phyloP scores from a whole-genome alignment of 192 early-diverging fungal species.

The Backusella macrospora region DNA sequence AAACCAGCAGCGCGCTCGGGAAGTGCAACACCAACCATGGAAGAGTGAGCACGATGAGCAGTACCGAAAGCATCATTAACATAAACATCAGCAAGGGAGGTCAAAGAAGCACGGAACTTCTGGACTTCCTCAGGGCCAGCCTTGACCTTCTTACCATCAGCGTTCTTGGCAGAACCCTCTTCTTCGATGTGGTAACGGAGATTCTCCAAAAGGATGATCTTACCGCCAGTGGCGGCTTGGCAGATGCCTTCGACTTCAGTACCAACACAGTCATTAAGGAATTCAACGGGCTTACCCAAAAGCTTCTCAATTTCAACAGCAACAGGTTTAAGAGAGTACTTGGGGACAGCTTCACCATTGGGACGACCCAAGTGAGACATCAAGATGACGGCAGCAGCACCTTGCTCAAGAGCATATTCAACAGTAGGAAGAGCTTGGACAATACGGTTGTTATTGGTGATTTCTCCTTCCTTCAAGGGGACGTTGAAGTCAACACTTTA shows the following conservation, averaged over 20 bases:
- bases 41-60: conserved; percentile 97
- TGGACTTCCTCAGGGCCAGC: conserved; percentile 79
- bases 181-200: conserved; percentile 98
- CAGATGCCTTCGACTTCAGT: conserved; percentile 80
- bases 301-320: conserved; percentile 80
- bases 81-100: conserved; percentile 93
- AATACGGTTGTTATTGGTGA: conserved; percentile 98
- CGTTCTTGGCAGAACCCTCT: conserved; percentile 93
- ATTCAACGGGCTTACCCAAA: conserved; percentile 81
- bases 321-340: conserved; percentile 93
- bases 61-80: conserved; percentile 99
- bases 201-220: conserved; percentile 96
- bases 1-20: conserved; percentile 91
- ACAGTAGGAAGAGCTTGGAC: conserved; percentile 93
- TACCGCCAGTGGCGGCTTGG: conserved; percentile 64
- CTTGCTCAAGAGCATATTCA: conserved; percentile 85
- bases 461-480: conserved; percentile 89
- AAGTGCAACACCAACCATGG: conserved; percentile 95
- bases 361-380: conserved; percentile 98
- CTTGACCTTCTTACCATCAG: conserved; percentile 88
- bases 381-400: conserved; percentile 86
- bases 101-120: conserved; percentile 89
- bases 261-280: conserved; percentile 95
- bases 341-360: conserved; percentile 83
- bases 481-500: conserved; percentile 98